Conservation (phyloP, 768 basidiomycete genomes). For the Steccherinum ochraceum region DNA sequence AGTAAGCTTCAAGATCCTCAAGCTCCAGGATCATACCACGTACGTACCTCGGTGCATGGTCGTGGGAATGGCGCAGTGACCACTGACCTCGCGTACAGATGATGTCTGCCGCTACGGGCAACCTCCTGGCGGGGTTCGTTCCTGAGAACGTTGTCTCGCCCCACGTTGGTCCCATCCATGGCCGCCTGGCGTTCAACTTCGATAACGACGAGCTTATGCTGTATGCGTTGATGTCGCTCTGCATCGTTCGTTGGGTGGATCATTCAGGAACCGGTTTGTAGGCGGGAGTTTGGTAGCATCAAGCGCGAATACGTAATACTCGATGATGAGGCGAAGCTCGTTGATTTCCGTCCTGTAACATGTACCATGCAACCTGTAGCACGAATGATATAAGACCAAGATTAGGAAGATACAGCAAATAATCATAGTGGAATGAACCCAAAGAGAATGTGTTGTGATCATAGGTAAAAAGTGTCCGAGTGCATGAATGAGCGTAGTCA, state of each 20-base stretch:
- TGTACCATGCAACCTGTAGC: neutral
- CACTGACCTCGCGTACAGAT: slow-evolving; percentile 7
- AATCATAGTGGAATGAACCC: neutral
- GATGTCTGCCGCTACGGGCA: slow-evolving; percentile 27
- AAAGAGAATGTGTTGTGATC: neutral
- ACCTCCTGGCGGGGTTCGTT: slow-evolving; percentile 47
- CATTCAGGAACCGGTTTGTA: slow-evolving; percentile 32
- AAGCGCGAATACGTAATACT: neutral
- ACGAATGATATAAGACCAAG: neutral
- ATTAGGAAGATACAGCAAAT: neutral
- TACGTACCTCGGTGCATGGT: slow-evolving; percentile 25
- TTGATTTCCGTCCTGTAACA: neutral
- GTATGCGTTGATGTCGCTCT: slow-evolving; percentile 58
- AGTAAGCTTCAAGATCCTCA: neutral
- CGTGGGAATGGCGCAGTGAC: slow-evolving; percentile 3
- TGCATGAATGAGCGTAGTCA: slow-evolving; percentile 13
- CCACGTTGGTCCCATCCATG: slow-evolving; percentile 59
- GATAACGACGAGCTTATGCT: slow-evolving; percentile 52
- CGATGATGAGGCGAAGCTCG: neutral
- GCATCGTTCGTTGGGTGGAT: slow-evolving; percentile 74
- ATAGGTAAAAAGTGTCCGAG: slow-evolving; percentile 1
- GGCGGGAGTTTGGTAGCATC: neutral
- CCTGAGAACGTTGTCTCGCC: too few relatives aligned
- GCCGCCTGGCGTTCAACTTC: slow-evolving; percentile 58
- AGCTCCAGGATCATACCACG: slow-evolving; percentile 50